These are phyloP conservation scores for Chlamydomonas sphaeroides DNA, from an alignment of 139 green algal genomes.

Conservation along the genomic window DNA sequence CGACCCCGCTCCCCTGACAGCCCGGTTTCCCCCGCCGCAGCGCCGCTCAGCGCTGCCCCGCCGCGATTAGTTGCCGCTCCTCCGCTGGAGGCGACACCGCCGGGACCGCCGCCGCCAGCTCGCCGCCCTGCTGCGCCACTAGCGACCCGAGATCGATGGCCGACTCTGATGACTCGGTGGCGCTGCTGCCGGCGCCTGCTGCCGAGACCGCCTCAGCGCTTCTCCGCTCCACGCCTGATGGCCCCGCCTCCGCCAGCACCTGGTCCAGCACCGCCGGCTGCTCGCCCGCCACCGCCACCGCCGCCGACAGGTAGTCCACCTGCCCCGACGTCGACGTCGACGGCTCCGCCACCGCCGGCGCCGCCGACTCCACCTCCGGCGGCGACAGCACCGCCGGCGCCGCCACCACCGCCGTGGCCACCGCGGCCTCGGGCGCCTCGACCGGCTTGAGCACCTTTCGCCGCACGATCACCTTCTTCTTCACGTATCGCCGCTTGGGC, in stretches of 20 bases:
- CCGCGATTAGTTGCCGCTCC: neutral
- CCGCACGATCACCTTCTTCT: constrained; percentile 49
- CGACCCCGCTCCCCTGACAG: no score
- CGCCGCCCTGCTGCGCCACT: neutral
- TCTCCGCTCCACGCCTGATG: no score
- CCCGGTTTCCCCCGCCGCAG: no score
- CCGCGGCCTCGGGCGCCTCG: constrained; percentile 50
- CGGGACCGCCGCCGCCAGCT: neutral
- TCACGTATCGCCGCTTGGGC: constrained; percentile 39
- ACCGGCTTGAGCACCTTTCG: constrained; percentile 45
- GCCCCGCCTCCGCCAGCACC: constrained; percentile 14
- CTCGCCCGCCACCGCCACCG: constrained; percentile 17
- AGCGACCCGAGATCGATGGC: neutral
- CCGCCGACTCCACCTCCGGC: neutral
- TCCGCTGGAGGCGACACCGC: neutral
- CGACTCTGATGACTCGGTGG: neutral
- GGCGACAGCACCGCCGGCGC: constrained; percentile 2
- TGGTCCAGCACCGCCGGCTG: constrained; percentile 43
- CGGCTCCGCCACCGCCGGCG: neutral
- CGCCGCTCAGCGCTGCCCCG: constrained; percentile 2
- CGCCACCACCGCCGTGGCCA: constrained; percentile 7
- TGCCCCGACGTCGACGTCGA: constrained; percentile 3
- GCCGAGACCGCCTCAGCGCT: neutral
- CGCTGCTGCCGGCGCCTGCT: neutral
- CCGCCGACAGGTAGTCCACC: neutral